A percentile compares a stretch with the other conserved stretches of the same genome.
These are phyloP conservation scores for Pythium rishiriense DNA, from an alignment of 352 stramenopile species.

Conservation along the genomic window DNA sequence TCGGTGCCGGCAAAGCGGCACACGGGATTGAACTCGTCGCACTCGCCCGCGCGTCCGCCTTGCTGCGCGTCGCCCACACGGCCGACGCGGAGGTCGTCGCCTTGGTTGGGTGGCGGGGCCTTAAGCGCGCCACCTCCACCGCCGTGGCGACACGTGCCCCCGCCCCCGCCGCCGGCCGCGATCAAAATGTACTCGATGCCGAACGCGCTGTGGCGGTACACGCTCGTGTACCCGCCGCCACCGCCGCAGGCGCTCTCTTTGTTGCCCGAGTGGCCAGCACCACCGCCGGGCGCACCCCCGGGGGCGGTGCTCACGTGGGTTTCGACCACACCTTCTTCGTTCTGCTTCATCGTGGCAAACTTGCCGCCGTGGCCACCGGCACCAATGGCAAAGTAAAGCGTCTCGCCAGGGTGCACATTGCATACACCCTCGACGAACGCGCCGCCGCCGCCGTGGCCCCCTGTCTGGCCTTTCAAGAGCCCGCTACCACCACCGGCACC, in stretches of 20 bases:
- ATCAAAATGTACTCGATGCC: slow-evolving; percentile 73
- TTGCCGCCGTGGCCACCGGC: slow-evolving; percentile 45
- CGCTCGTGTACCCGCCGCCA: slow-evolving; percentile 67
- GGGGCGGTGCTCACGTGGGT: slow-evolving; percentile 44
- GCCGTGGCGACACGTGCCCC: slow-evolving; percentile 67
- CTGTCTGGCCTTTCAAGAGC: slow-evolving; percentile 44
- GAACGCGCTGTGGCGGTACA: slow-evolving; percentile 63
- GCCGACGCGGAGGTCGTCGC: slow-evolving; percentile 58
- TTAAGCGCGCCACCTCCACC: slow-evolving; percentile 40
- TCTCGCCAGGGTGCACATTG: slow-evolving; percentile 66
- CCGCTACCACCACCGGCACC: slow-evolving; percentile 70
- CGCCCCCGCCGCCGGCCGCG: slow-evolving; percentile 59
- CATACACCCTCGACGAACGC: slow-evolving; percentile 67
- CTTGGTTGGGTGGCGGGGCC: slow-evolving; percentile 28
- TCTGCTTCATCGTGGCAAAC: slow-evolving; percentile 43
- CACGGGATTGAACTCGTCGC: slow-evolving; percentile 59
- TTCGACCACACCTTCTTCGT: slow-evolving; percentile 31
- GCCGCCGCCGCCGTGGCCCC: slow-evolving; percentile 60
- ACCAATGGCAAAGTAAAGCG: slow-evolving; percentile 59
- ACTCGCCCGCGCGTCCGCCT: slow-evolving; percentile 51
- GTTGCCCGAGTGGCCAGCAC: slow-evolving; percentile 61
- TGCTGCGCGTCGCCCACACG: slow-evolving; percentile 35
- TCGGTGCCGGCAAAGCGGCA: slow-evolving; percentile 59
- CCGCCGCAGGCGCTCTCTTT: slow-evolving; percentile 68
- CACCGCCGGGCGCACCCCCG: slow-evolving; percentile 56